Evolutionary conservation across 2,329 filamentous ascomycete genomes (phyloP), one percentile per base, ranked within the genome.

Genomic region (Cadophora gregata): DNA sequence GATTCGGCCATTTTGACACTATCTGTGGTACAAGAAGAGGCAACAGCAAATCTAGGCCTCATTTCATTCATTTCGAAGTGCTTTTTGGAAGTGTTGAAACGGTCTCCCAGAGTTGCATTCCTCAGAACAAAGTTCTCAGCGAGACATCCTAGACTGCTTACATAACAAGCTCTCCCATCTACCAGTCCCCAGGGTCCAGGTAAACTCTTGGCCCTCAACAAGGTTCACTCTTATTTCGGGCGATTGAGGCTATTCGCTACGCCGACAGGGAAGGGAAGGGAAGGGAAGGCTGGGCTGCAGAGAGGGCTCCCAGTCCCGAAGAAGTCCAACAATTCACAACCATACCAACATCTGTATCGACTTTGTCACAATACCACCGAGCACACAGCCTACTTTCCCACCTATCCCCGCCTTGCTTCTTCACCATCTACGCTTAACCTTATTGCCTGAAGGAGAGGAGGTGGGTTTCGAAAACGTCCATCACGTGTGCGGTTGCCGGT

Each of bases 191-290:
- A 19, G 29, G 31, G 8, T n/a, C n/a, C 42, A 31, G 19, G 6
- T 53, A 55, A 55, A 29, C 27, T 36, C 21, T 56, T 56, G 53
- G 53, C 53, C 24, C n/a, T 56, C 31, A 56, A 21, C 24, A 56
- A 56, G 29, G 53, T 56, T 36, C 53, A 36, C 27, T 36, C n/a
- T 21, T 53, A 19, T 24, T 36, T 25, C 36, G 53, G 36, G 29
- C 10, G 29, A 6, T 36, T 24, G 53, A 56, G 53, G 53, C 53
- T 36, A 36, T 56, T 56, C 53, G 53, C 53, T 36, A 36, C 53
- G 27, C 53, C 38, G 19, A 36, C 19, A 33, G 19, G 31, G 53
- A 56, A 31, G 27, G 21, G 12, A 29, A 33, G 19, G 31, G 53
- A 56, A 31, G 27, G 21, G 12, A 29, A 31, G 25, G 31, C 16